Evolutionary conservation across 441 rosid species (phyloP).

Genomic region (Adansonia grandidieri): DNA sequence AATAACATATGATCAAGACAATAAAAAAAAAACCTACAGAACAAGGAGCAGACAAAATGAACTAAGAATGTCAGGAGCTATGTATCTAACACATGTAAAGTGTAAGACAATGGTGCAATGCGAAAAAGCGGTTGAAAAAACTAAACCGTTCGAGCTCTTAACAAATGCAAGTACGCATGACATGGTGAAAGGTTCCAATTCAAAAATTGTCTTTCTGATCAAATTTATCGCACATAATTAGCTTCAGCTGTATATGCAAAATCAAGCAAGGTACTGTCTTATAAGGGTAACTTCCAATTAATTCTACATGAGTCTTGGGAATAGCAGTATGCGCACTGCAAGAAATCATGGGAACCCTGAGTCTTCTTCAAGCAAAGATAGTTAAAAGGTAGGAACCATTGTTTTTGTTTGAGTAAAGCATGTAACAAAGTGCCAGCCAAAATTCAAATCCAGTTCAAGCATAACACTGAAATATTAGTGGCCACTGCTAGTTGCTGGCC

Average conservation of each 20-base stretch:
- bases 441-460: not conserved
- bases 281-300: not conserved
- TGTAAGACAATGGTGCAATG: not conserved
- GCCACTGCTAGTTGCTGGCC: not conserved
- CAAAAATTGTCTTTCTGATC: not conserved
- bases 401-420: not conserved
- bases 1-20: not conserved
- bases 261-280: not conserved
- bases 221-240: not conserved
- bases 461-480: not conserved
- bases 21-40: not conserved
- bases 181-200: not conserved
- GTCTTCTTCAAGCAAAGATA: not conserved
- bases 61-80: not conserved
- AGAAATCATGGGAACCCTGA: not conserved
- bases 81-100: not conserved
- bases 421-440: not conserved
- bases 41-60: not conserved
- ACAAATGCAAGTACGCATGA: not conserved
- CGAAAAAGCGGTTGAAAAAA: not conserved
- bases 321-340: not conserved
- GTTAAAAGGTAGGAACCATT: not conserved
- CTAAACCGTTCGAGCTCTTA: not conserved
- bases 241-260: not conserved
- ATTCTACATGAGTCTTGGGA: not conserved